These are phyloP conservation scores for Zygnema cylindricum DNA, from an alignment of 139 green algal genomes.

Conservation along the genomic window DNA sequence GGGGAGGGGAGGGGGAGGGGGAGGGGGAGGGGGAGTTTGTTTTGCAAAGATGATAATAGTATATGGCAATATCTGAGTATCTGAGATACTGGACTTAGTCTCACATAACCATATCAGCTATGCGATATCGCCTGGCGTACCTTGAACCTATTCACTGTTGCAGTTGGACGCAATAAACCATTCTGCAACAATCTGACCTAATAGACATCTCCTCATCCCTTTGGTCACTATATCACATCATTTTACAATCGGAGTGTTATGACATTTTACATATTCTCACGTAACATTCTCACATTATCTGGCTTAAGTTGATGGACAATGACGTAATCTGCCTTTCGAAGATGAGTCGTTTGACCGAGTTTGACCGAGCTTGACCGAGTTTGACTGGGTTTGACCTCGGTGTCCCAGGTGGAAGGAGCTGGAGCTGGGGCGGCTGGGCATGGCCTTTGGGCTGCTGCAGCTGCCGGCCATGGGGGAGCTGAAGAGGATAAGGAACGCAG, in stretches of 20 bases:
- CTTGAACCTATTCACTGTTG: too few species aligned
- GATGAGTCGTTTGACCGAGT: too few species aligned
- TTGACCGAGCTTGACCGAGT: too few species aligned
- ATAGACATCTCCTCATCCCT: too few species aligned
- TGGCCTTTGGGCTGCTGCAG: conserved; percentile 80
- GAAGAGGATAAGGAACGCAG: conserved; percentile 61
- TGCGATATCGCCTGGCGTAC: too few species aligned
- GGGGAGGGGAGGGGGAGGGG: neutral
- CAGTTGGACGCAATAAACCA: conserved; percentile 21
- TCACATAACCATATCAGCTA: neutral
- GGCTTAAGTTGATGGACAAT: too few species aligned
- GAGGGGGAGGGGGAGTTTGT: neutral
- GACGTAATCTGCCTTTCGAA: too few species aligned
- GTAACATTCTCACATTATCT: too few species aligned
- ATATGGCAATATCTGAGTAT: neutral
- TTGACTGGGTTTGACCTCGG: too few species aligned
- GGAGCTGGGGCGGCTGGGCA: conserved; percentile 77
- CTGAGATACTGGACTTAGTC: neutral
- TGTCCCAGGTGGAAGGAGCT: conserved; percentile 26
- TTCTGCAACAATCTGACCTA: neutral
- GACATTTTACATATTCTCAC: too few species aligned
- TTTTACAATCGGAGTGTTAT: too few species aligned
- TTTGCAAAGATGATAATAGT: neutral
- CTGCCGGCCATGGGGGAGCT: conserved; percentile 93
- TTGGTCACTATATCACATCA: too few species aligned